Evolutionary conservation across 1,284 basidiomycete species (phyloP).

Genomic region (Cryptococcus hybrid): DNA sequence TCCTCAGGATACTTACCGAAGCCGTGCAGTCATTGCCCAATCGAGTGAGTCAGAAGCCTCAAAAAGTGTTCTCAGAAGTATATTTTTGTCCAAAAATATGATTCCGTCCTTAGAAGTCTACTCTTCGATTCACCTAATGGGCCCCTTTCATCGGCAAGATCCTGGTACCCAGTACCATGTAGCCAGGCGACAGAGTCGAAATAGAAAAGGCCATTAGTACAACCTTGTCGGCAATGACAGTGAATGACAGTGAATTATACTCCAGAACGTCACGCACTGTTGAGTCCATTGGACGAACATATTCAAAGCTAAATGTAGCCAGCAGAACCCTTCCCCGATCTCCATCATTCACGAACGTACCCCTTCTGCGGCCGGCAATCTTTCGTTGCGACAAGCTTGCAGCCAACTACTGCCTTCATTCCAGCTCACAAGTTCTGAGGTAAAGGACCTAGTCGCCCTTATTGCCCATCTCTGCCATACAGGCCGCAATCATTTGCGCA

Average conservation of each 20-base stretch:
- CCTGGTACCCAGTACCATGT: slow-evolving; percentile 76
- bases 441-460: not conserved
- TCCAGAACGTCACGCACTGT: slow-evolving; percentile 84
- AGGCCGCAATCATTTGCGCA: not conserved
- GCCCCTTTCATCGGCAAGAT: slow-evolving; percentile 88
- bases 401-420: not conserved
- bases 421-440: not conserved
- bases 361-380: not conserved
- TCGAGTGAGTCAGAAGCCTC: slow-evolving; percentile 79
- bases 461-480: not conserved
- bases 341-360: not conserved
- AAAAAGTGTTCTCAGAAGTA: slow-evolving; percentile 67
- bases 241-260: slow-evolving; percentile 84
- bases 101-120: slow-evolving; percentile 88
- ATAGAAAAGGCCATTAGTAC: slow-evolving; percentile 29
- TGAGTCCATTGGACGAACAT: slow-evolving; percentile 72
- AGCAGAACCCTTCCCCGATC: not conserved
- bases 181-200: slow-evolving; percentile 63
- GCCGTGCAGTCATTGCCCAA: slow-evolving; percentile 71
- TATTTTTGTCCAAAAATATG: slow-evolving; percentile 73
- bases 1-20: not conserved
- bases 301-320: slow-evolving; percentile 43
- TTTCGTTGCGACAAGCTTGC: not conserved
- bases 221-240: not conserved
- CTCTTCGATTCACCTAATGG: slow-evolving; percentile 94